Evolutionary conservation across 1,139 yeast genomes (phyloP).

Genomic region (Suhomyces terraborum): DNA sequence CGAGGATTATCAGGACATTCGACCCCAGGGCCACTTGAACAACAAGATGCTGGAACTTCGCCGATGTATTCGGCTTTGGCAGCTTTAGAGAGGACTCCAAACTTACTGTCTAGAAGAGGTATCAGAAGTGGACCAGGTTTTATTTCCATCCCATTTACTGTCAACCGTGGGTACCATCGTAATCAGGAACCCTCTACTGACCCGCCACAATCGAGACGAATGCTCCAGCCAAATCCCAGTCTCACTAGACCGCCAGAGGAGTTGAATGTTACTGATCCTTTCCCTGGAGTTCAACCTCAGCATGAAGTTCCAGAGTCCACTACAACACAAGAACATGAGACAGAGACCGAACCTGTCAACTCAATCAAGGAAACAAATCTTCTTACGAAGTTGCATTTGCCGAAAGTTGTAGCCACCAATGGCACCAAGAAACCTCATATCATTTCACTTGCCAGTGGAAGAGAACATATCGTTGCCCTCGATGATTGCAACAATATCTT

Average conservation of each 20-base stretch:
- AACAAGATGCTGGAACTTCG: slow-evolving; percentile 20
- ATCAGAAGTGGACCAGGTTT: slow-evolving; percentile 15
- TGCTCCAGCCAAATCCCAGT: slow-evolving; percentile 16
- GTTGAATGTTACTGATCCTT: background rate
- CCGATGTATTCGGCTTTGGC: slow-evolving; percentile 10
- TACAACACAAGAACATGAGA: background rate
- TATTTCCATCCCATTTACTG: slow-evolving; percentile 11
- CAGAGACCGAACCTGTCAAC: background rate
- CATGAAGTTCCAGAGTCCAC: background rate
- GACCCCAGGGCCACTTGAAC: slow-evolving; percentile 26
- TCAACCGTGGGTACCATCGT: slow-evolving; percentile 11
- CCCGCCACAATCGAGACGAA: slow-evolving; percentile 16
- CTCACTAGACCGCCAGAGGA: slow-evolving; percentile 17
- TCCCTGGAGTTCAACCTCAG: background rate
- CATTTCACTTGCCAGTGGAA: slow-evolving; percentile 60
- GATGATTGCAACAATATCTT: slow-evolving; percentile 54
- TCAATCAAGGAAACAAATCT: slow-evolving; percentile 31
- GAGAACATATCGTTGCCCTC: slow-evolving; percentile 66
- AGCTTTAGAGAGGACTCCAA: slow-evolving; percentile 10
- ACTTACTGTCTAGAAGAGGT: slow-evolving; percentile 19
- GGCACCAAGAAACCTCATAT: slow-evolving; percentile 27
- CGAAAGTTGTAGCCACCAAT: slow-evolving; percentile 19
- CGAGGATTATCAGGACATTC: slow-evolving; percentile 23
- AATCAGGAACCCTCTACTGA: slow-evolving; percentile 11
- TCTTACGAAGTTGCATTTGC: slow-evolving; percentile 31